Percentiles rank a stretch among this genome's conserved stretches.
Conservation (phyloP, 345 rosid genomes). For the Noccaea caerulescens region DNA sequence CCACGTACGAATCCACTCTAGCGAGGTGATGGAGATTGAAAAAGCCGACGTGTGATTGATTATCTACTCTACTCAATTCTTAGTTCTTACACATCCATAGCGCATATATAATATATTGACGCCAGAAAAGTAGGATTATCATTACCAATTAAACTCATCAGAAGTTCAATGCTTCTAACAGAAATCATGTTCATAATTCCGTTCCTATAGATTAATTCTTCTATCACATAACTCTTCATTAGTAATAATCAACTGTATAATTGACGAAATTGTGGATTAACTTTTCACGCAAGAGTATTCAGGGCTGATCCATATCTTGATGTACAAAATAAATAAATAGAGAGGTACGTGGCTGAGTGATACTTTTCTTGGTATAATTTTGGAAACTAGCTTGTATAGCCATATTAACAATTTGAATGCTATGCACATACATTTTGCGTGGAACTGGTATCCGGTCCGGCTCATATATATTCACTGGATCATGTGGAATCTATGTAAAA, state of each 20-base stretch:
- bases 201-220: neutral
- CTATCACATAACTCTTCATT: neutral
- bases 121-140: neutral
- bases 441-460: too few relatives aligned
- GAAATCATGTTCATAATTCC: too few relatives aligned
- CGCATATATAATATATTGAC: slow-evolving; percentile 6
- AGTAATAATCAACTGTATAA: neutral
- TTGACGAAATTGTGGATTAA: neutral
- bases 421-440: too few relatives aligned
- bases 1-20: slow-evolving; percentile 9
- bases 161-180: neutral
- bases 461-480: too few relatives aligned
- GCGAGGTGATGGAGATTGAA: slow-evolving; percentile 11
- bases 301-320: neutral
- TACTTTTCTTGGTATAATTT: too few relatives aligned
- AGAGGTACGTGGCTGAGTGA: neutral
- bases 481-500: too few relatives aligned
- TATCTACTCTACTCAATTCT: neutral
- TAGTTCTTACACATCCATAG: slow-evolving; percentile 5
- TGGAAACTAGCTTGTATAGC: too few relatives aligned
- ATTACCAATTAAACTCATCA: neutral
- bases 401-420: too few relatives aligned
- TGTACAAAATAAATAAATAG: neutral
- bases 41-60: slow-evolving; percentile 13
- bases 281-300: neutral